These are phyloP conservation scores for Ophioceras dolichostomum DNA, from an alignment of 2,329 filamentous ascomycete species.

Conservation along the genomic window DNA sequence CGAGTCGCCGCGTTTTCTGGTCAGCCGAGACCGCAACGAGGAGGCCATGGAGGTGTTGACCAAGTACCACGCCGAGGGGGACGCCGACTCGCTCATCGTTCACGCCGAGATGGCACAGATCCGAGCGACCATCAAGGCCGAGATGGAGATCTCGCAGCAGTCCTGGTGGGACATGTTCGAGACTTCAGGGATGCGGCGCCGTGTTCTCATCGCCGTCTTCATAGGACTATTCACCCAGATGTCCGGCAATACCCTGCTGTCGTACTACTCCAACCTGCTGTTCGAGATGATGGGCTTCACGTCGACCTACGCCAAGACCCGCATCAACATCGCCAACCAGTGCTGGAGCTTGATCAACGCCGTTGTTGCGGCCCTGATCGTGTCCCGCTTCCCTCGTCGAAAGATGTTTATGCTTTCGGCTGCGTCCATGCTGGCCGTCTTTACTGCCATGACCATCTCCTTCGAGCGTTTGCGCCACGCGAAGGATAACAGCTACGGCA, in stretches of 20 bases:
- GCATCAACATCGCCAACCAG: slow-evolving; percentile 33
- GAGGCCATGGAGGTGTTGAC: slow-evolving; percentile 6
- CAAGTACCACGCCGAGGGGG: slow-evolving; percentile 6
- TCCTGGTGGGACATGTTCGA: slow-evolving; percentile 3
- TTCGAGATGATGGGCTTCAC: slow-evolving; percentile 32
- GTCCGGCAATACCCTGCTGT: slow-evolving; percentile 37
- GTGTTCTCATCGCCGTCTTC: slow-evolving; percentile 32
- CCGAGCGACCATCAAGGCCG: slow-evolving; percentile 2
- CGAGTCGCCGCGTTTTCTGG: slow-evolving; percentile 7
- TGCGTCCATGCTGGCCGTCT: slow-evolving; percentile 12
- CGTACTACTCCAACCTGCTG: slow-evolving; percentile 36
- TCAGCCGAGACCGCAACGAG: slow-evolving; percentile 5
- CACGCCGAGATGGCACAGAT: slow-evolving; percentile 6
- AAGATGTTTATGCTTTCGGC: slow-evolving; percentile 12
- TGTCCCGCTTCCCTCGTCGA: slow-evolving; percentile 18
- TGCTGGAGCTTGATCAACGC: slow-evolving; percentile 28
- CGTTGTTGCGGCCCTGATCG: slow-evolving; percentile 24
- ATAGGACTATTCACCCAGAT: slow-evolving; percentile 43
- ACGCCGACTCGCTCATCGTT: slow-evolving; percentile 4
- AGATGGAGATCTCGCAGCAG: slow-evolving; percentile 4
- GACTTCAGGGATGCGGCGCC: slow-evolving; percentile 23
- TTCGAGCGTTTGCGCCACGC: slow-evolving; percentile 8
- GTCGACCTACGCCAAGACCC: slow-evolving; percentile 23
- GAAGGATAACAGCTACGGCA: slow-evolving; percentile 6
- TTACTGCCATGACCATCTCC: slow-evolving; percentile 12